Percentiles rank a stretch among this genome's conserved stretches.
These are phyloP conservation scores for Musa acuminata DNA, from an alignment of 176 grass and related monocot species.

Conservation along the genomic window DNA sequence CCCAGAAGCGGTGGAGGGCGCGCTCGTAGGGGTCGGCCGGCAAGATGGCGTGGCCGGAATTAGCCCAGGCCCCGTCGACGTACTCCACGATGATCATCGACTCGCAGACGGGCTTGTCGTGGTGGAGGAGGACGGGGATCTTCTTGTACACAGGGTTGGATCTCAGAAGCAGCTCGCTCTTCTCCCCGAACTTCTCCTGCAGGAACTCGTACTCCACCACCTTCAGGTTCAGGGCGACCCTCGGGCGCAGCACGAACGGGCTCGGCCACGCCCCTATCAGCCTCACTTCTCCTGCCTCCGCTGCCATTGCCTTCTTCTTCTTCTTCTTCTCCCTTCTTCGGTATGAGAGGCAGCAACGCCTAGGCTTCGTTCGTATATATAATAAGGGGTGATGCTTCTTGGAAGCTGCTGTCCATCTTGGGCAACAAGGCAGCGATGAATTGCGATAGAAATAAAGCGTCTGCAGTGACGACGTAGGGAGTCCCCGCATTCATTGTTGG, in stretches of 20 bases:
- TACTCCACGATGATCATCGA: neutral
- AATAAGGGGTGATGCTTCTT: too few species aligned
- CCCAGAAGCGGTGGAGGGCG: constrained; percentile 3
- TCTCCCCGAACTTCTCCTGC: neutral
- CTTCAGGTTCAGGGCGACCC: neutral
- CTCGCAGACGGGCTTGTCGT: neutral
- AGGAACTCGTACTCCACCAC: neutral
- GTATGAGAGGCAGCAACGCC: too few species aligned
- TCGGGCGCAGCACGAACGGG: neutral
- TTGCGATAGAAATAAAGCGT: too few species aligned
- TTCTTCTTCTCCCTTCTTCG: too few species aligned
- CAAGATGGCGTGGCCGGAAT: neutral
- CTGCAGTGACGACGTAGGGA: too few species aligned
- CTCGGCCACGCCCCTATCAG: neutral
- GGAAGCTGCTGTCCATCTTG: too few species aligned
- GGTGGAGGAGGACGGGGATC: neutral
- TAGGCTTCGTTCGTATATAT: too few species aligned
- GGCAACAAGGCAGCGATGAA: too few species aligned
- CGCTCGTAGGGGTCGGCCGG: neutral
- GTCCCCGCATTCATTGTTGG: too few species aligned
- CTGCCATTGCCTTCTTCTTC: too few species aligned
- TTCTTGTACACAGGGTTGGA: constrained; percentile 15
- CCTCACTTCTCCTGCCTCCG: neutral
- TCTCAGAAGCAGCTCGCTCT: constrained; percentile 2
- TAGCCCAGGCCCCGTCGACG: neutral